phyloP scores from a whole-genome alignment of 2,329 filamentous ascomycete genomes.

The Phialemonium atrogriseum region DNA sequence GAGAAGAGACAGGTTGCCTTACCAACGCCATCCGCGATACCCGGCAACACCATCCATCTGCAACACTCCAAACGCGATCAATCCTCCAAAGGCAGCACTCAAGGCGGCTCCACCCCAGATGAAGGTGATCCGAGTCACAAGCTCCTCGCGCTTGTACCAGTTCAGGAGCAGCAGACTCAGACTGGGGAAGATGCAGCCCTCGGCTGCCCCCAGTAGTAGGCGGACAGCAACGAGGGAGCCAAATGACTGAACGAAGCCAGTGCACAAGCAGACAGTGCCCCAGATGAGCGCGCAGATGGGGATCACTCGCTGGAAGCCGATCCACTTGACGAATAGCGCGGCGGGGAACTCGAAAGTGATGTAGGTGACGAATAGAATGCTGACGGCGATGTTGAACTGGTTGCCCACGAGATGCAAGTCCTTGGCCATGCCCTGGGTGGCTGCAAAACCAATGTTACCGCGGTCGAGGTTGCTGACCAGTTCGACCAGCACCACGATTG shows the following conservation, averaged over 20 bases:
- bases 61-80: constrained; percentile 66
- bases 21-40: constrained; percentile 62
- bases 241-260: constrained; percentile 59
- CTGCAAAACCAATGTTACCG: no score
- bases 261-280: constrained; percentile 62
- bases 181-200: constrained; percentile 64
- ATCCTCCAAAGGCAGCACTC: constrained; percentile 62
- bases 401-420: constrained; percentile 52
- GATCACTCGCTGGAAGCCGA: constrained; percentile 55
- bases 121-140: constrained; percentile 65
- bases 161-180: constrained; percentile 63
- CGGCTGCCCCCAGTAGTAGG: constrained; percentile 58
- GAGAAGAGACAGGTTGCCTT: no score
- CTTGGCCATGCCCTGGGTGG: no score
- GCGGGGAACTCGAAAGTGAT: constrained; percentile 54
- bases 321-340: constrained; percentile 55
- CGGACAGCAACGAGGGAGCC: constrained; percentile 59
- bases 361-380: constrained; percentile 61
- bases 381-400: constrained; percentile 63
- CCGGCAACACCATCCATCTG: constrained; percentile 61
- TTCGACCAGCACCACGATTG: no score
- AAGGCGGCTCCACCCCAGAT: constrained; percentile 64
- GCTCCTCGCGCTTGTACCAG: constrained; percentile 67
- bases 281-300: constrained; percentile 56
- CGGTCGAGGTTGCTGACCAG: no score